Percentiles rank a stretch among this genome's conserved stretches.
These are phyloP conservation scores for Penicillium polonicum DNA, from an alignment of 2,329 filamentous ascomycete species.

Conservation along the genomic window DNA sequence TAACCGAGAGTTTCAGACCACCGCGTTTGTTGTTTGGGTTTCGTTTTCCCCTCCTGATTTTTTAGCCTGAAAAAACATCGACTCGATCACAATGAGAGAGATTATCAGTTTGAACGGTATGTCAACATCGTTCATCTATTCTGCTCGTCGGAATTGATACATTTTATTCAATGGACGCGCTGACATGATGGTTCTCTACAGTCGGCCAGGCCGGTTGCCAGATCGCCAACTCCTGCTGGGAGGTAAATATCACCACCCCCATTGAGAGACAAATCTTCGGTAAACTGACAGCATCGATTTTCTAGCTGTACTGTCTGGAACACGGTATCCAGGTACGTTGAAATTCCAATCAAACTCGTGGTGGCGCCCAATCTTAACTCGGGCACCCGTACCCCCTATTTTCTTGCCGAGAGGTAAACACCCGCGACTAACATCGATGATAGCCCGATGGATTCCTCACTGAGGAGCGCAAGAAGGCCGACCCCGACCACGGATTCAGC, in stretches of 20 bases:
- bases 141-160: conserved; percentile 10
- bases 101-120: conserved; percentile 98
- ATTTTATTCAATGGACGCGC: conserved; percentile 30
- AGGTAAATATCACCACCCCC: conserved; percentile 66
- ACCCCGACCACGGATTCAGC: conserved; percentile 97
- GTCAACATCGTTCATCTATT: conserved; percentile 34
- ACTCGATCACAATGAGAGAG: conserved; percentile 80
- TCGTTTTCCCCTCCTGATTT: conserved; percentile 29
- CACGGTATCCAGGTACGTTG: conserved; percentile 92
- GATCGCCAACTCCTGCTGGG: conserved; percentile 99
- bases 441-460: conserved; percentile 98
- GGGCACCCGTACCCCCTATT: conserved; percentile 21
- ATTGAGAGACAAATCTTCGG: conserved; percentile 11
- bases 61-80: conserved; percentile 21
- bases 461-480: conserved; percentile 90
- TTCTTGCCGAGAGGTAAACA: conserved; percentile 20
- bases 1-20: conserved; percentile 25
- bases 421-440: conserved; percentile 26
- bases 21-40: conserved; percentile 29
- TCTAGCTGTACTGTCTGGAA: conserved; percentile 98
- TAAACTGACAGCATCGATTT: conserved; percentile 37
- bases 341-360: conserved; percentile 13
- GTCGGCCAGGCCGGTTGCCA: conserved; percentile 99
- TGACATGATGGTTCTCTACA: conserved; percentile 47
- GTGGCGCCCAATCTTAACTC: conserved; percentile 20